These are phyloP conservation scores for Podaxis carcinomalis DNA, from an alignment of 768 basidiomycete genomes.

Conservation along the genomic window DNA sequence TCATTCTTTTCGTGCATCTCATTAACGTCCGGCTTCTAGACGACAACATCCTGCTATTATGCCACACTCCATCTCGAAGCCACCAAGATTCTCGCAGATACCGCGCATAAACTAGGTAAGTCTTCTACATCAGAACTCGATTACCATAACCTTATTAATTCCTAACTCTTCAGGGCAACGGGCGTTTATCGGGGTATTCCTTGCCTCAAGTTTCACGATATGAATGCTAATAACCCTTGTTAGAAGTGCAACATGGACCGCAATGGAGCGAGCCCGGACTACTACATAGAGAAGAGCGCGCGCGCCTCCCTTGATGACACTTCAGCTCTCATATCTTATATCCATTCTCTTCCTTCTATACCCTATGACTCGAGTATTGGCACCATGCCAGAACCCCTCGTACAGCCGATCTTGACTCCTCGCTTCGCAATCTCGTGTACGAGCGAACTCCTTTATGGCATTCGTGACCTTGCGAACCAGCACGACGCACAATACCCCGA, in stretches of 20 bases:
- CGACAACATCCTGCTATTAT: slow-evolving; percentile 93
- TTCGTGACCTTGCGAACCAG: slow-evolving; percentile 54
- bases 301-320: slow-evolving; percentile 61
- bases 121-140: slow-evolving; percentile 27
- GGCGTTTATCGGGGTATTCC: slow-evolving; percentile 75
- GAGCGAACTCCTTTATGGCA: slow-evolving; percentile 51
- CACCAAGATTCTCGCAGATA: slow-evolving; percentile 77
- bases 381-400: slow-evolving; percentile 44
- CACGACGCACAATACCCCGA: slow-evolving; percentile 17
- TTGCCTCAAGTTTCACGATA: background rate
- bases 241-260: slow-evolving; percentile 93
- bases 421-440: slow-evolving; percentile 96
- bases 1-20: slow-evolving; percentile 6
- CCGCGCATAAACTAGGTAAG: slow-evolving; percentile 48
- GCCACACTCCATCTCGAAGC: slow-evolving; percentile 77
- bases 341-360: slow-evolving; percentile 47
- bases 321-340: slow-evolving; percentile 59
- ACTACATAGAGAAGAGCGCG: slow-evolving; percentile 65
- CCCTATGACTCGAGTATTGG: slow-evolving; percentile 22
- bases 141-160: background rate
- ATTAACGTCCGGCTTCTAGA: slow-evolving; percentile 39
- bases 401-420: slow-evolving; percentile 90
- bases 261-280: slow-evolving; percentile 44
- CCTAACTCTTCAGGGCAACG: slow-evolving; percentile 56
- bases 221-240: slow-evolving; percentile 5